phyloP scores from a whole-genome alignment of 257 asterid genomes.

The Verbena officinalis region DNA sequence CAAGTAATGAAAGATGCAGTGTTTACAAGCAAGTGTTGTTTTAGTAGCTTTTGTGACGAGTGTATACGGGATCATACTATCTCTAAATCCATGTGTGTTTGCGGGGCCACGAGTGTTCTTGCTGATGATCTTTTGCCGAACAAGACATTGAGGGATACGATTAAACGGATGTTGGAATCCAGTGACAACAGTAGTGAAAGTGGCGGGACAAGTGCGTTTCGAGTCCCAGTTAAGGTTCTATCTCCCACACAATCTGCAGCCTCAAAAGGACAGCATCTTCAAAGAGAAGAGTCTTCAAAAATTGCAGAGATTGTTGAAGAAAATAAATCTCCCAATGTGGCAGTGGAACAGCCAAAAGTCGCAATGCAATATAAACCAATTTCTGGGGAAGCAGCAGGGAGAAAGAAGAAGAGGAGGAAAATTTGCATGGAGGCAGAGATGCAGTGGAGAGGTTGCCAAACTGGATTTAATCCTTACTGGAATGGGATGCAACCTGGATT shows the following conservation, averaged over 20 bases:
- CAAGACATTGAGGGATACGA: slow-evolving; percentile 92
- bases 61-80: slow-evolving; percentile 89
- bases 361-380: no score
- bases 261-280: slow-evolving; percentile 68
- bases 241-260: slow-evolving; percentile 91
- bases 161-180: slow-evolving; percentile 79
- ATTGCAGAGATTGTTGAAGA: no score
- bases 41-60: slow-evolving; percentile 89
- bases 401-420: slow-evolving; percentile 95
- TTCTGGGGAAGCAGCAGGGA: slow-evolving; percentile 43
- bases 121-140: slow-evolving; percentile 98
- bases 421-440: slow-evolving; percentile 68
- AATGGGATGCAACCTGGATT: slow-evolving; percentile 90
- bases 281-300: slow-evolving; percentile 39
- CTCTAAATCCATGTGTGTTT: slow-evolving; percentile 71
- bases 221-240: slow-evolving; percentile 72
- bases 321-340: no score
- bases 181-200: slow-evolving; percentile 78
- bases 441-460: slow-evolving; percentile 90
- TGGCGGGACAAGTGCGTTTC: slow-evolving; percentile 79
- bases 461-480: slow-evolving; percentile 84
- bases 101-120: slow-evolving; percentile 86
- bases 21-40: slow-evolving; percentile 96
- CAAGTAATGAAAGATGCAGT: slow-evolving; percentile 99
- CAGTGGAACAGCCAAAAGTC: no score